Evolutionary conservation across 495 filamentous ascomycete genomes (phyloP), one percentile per base, ranked within the genome.

Genomic region (Chlorociboria aeruginascens): DNA sequence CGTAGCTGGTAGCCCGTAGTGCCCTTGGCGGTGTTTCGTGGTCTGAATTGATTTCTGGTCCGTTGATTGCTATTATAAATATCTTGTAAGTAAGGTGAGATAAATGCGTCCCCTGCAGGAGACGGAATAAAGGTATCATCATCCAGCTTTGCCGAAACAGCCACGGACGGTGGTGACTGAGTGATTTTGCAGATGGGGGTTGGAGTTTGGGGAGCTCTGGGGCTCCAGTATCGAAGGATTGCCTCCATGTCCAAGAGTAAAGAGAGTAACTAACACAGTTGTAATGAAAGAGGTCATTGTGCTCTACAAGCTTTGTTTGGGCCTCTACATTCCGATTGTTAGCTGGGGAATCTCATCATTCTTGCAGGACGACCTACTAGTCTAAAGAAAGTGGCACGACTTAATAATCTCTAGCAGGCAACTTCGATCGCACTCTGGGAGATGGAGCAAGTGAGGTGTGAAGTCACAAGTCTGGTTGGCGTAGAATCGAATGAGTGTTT

Each of bases 1-100:
- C 89, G 81, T 46, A 98, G 73, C 66, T 98, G 93, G 72, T 95
- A 95, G 64, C 85, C 92, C 46, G 79, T 94, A 37, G 85, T 93
- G 33, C 93, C 90, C 58, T 89, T 93, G 59, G 83, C 85, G 17
- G 82, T 70, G 46, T 82, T 80, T 56, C 89, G 86, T 39, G 93
- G 88, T 62, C 89, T 88, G 76, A 98, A 97, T 55, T 89, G 83
- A 46, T 83, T 85, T 63, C 81, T 77, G 43, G 87, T 89, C 51
- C 87, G 82, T 58, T 89, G 85, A 71, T 95, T 95, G 50, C 88
- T 95, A 61, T 46, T 40, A 33, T 46, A 52, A 66, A 42, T 59
- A 62, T 59, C 46, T 57, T 56, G 65, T 68, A 58, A 70, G 66
- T 63, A 58, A 46, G 45, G 52, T 28, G 43, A 41, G n/a, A 45